Base-by-base conservation (phyloP, 208 protist species). In the Leptomonas seymouri region DNA sequence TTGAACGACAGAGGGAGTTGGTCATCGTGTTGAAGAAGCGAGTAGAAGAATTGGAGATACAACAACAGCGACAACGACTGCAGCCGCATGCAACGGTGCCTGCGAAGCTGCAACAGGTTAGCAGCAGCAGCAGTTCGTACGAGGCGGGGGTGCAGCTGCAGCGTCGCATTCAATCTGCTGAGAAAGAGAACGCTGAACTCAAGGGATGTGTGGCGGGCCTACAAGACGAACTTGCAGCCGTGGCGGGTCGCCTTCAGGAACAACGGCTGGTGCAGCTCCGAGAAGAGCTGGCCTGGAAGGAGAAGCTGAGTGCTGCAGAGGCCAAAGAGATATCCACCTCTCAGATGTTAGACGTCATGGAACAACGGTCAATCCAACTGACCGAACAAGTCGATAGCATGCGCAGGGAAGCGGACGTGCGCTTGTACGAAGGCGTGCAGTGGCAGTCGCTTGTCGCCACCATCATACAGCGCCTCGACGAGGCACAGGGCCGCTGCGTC, bases 1-100 rank as follows among this genome's bases (percentile, higher is more conserved):
- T 95, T 44, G 51, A 76, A 15, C 75, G 83, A 42, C 73, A 93
- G 48, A 76, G 87, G 53, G 79, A 87, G 63, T 78, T 90, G 21
- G 74, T 90, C 11, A 48, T 59, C 16, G 60, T 76, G 12, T 58
- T 89, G 39, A 91, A 93, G 66, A 62, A 45, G 2, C 67, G 76
- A 3, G 63, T 92, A 2, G 55, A 79, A 25, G 65, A 73, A 54
- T 53, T 84, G 1, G 80, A 84, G 53, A 25, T 12, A 16, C 50
- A 67, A 5, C 72, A 67, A 41, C 51, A 44, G 49, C 65, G 55
- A 15, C 48, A 44, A 16, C 36, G 28, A 31, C 67, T 48, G 20
- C 21, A 49, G 56, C 23, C 15, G 46, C 28, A 36, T 9, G 25
- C 31, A 15, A 20, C 31, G 54, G 15, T 18, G 27, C 23, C 18